Base-by-base conservation (phyloP, 192 early-diverging fungal species). In the Backusella psychrophila region DNA sequence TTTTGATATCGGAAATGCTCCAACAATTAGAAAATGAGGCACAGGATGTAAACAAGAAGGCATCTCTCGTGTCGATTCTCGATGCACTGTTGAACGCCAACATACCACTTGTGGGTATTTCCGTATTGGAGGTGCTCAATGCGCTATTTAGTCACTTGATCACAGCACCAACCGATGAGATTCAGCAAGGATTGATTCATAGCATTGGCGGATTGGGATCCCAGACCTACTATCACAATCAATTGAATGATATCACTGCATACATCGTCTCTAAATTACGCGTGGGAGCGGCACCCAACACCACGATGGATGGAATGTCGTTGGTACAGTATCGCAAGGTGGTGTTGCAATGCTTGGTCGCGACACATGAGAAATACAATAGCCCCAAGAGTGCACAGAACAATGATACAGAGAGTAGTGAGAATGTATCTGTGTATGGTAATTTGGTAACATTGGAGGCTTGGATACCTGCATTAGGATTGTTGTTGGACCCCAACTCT, bases 201-300 rank as follows among this genome's bases (percentile, higher is more conserved):
- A 69, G 76, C 26, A 78, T 82, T 49, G 74, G 69, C 53, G 87
- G 87, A 33, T 77, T 90, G 31, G 86, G 81, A 1, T 87, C 82
- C 3, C 89, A 90, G 35, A 86, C 87, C 33, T 90, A 90, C 59
- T 90, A 90, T 68, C 74, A 81, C 0, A 90, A 88, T 71, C 89
- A 90, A 74, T 74, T 86, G n/a, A 85, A 84, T 49, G 87, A 90
- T 73, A 90, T 90, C 4, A 84, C 87, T 31, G 84, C 83, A 5
- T 85, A 86, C 68, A 82, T 90, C 69, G 74, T 85, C 29, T 72
- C 82, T 65, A 84, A 85, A 46, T 73, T 90, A 5, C 29, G 73
- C 38, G 39, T 69, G 3, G 44, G 29, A 14, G 42, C 69, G 29
- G 78, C 72, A 0, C 33, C 82, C 14, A 34, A 76, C 5, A 70